Base-by-base conservation (phyloP, 768 basidiomycete genomes). In the Cyclocybe aegerita region DNA sequence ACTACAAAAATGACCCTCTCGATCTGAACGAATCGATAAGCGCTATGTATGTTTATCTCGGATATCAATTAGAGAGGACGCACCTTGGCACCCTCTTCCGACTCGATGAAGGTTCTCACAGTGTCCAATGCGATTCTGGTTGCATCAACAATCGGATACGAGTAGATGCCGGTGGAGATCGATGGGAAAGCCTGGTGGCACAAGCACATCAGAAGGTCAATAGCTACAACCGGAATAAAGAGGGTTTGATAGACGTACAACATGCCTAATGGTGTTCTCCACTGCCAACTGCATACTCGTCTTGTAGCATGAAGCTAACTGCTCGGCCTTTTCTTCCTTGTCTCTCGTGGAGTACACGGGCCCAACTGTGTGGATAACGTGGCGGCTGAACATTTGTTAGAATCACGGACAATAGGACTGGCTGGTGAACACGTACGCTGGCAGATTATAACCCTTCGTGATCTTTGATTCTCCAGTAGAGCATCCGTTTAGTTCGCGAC, bases 301-400 rank as follows among this genome's bases (percentile, higher is more conserved):
- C 49, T 65, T 69, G 61, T 93, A 93, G 60, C 88, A 88, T 7
- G 88, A 87, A 3, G 74, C 73, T 10, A 93, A 75, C 53, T 82
- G 76, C 50, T 63, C 56, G 4, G 82, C 81, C 46, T 76, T 79
- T 23, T 63, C 65, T 37, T 76, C 75, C 34, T 65, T 66, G 23
- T 74, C 67, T 1, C 56, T 50, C 2, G 58, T 48, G 4, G 72
- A 73, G 63, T 87, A 91, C 1, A 88, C 65, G 0, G 91, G 91
- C 9, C 91, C 91, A 11, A 93, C 91, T 3, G 91, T 77, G 59
- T 93, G 91, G 37, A 93, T 89, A 51, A 93, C 74, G 61, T 86
- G 75, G 34, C 78, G 77, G 34, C 90, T 89, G 55, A 16, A n/a
- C 39, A 38, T 17, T 34, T 11, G 48, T 43, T 29, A 14, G 8